Evolutionary conservation across 1,284 basidiomycete species (phyloP), one percentile per base, ranked within the genome.

Genomic region (Somion occarium): DNA sequence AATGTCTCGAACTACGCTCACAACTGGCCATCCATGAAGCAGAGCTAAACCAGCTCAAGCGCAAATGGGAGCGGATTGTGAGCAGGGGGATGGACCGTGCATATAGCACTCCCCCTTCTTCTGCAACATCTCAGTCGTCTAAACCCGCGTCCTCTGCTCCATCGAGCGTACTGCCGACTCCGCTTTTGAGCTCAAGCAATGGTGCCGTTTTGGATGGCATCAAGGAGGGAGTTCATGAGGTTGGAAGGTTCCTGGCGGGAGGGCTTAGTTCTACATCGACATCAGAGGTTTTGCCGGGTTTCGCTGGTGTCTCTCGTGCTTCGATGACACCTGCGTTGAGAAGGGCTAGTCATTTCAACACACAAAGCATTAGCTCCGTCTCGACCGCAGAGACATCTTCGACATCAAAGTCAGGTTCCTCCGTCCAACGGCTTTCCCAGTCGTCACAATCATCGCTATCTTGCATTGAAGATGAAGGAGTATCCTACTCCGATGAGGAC

Each of bases 11-110:
- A 53, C 72, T 91, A 37, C 80, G 87, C 13, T 79, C 82, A 3
- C 86, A 88, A 59, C 76, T 91, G 2, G 73, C 75, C 9, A 62
- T 68, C 5, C 85, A 90, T 58, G 88, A 91, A 68, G 74, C 74
- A 1, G 88, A 91, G 59, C 73, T 91, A 1, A 62, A 75, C 0
- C 76, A 85, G 62, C 70, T 91, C 48, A 91, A 91, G 71, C 80
- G 78, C 53, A 87, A 84, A 65, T 91, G 88, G 88, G 87, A 86
- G 63, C 77, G 80, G 37, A 88, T 91, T 52, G 79, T 91, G 39
- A 78, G 76, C 57, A 74, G 79, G 20, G 81, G 82, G 18, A 75
- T 82, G 56, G 75, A 77, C 50, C 64, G 70, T 54, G 55, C 64
- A 26, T 59, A 59, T 53, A n/a, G 13, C 30, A 44, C 26, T 22